These are phyloP conservation scores for Colletotrichum chlorophyti DNA, from an alignment of 2,329 filamentous ascomycete species.

Conservation along the genomic window DNA sequence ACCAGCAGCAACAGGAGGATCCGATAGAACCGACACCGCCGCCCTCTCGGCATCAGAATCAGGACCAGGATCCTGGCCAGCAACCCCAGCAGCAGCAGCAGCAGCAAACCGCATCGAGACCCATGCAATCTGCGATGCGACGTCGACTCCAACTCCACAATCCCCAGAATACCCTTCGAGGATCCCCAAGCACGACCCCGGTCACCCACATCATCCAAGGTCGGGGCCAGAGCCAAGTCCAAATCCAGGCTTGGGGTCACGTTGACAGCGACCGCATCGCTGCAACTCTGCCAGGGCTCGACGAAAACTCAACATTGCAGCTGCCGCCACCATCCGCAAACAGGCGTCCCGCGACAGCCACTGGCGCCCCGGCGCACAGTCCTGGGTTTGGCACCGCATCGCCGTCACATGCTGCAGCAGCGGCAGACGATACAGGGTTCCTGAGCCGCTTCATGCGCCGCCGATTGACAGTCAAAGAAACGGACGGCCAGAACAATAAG, in stretches of 20 bases:
- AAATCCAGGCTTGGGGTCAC: conserved; percentile 18
- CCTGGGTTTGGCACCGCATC: not conserved
- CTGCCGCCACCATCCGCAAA: conserved; percentile 1
- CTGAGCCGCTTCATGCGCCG: conserved; percentile 18
- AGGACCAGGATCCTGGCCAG: too few relatives aligned
- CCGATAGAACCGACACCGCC: conserved; percentile 7
- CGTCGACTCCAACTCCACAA: conserved; percentile 25
- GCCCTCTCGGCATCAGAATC: conserved; percentile 2
- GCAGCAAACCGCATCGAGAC: not conserved
- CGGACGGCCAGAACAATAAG: conserved; percentile 9
- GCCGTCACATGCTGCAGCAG: conserved; percentile 7
- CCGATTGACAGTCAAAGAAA: conserved; percentile 17
- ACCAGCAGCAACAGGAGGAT: conserved; percentile 4
- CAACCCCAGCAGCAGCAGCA: not conserved
- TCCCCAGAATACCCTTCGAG: conserved; percentile 25
- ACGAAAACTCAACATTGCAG: conserved; percentile 18
- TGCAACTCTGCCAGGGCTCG: conserved; percentile 18
- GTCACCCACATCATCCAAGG: conserved; percentile 8
- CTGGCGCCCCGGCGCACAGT: not conserved
- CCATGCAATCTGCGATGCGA: conserved; percentile 24
- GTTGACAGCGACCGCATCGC: conserved; percentile 15
- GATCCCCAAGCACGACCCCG: not conserved
- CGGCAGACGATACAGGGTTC: conserved; percentile 15
- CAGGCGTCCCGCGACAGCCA: not conserved
- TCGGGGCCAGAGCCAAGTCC: too few relatives aligned